phyloP scores from a whole-genome alignment of 768 basidiomycete genomes.

The Panaeolus papilionaceus region DNA sequence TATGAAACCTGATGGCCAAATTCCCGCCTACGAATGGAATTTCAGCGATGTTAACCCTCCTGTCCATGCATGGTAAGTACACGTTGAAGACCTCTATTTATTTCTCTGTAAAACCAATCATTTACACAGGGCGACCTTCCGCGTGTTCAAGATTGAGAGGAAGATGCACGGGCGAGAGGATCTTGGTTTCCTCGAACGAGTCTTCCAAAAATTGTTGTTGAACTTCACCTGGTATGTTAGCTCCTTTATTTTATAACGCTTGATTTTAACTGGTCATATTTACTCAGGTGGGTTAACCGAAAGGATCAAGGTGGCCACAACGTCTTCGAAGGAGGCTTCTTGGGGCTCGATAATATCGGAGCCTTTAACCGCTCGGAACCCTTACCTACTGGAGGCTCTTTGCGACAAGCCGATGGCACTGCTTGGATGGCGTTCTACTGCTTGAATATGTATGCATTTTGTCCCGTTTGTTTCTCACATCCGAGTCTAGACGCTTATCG shows the following conservation, averaged over 20 bases:
- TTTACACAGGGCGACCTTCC: constrained; percentile 83
- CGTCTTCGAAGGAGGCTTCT: constrained; percentile 98
- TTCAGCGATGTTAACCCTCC: constrained; percentile 98
- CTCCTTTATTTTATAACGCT: neutral
- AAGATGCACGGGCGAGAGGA: constrained; percentile 94
- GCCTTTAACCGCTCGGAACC: constrained; percentile 98
- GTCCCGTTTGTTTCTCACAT: neutral
- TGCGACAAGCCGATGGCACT: constrained; percentile 98
- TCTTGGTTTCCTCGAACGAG: constrained; percentile 90
- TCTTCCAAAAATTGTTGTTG: constrained; percentile 95
- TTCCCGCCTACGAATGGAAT: constrained; percentile 99
- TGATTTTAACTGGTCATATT: neutral
- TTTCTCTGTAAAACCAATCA: constrained; percentile 12
- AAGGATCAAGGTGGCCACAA: constrained; percentile 96
- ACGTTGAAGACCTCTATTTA: neutral
- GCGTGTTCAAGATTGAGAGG: constrained; percentile 98
- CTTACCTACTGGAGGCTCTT: constrained; percentile 89
- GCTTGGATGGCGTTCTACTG: constrained; percentile 99
- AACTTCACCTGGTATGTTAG: constrained; percentile 89
- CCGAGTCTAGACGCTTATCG: constrained; percentile 14
- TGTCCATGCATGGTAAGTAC: constrained; percentile 90
- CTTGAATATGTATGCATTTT: constrained; percentile 79
- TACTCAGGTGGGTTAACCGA: constrained; percentile 92
- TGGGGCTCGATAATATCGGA: constrained; percentile 97
- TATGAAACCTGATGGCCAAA: constrained; percentile 98